Base-by-base conservation (phyloP, 148 eudicot genomes). In the Camellia granthamiana region DNA sequence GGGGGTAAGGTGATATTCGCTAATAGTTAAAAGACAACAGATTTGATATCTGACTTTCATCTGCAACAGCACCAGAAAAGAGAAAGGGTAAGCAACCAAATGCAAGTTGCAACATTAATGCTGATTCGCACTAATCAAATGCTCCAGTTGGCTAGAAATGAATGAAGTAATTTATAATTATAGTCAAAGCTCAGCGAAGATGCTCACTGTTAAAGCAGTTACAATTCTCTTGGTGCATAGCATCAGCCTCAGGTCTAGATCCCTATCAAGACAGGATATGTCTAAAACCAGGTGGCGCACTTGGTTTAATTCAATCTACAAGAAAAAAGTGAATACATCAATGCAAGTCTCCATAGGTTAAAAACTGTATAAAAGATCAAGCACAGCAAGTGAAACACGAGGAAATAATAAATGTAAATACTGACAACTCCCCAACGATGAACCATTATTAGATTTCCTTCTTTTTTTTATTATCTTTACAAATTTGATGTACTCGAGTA, bases 241-340 rank as follows among this genome's bases (percentile, higher is more conserved):
- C 84, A 76, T 69, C 21, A 81, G 71, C 62, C 84, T 81, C 80
- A 81, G 42, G 62, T 81, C 80, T 23, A 76, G 62, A 23, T 71
- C 52, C 70, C 41, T 81, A 70, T 23, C 80, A 69, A 77, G 80
- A 52, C 84, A 81, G 38, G 76, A 76, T 56, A 76, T 23, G 67
- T 81, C 84, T 19, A 66, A 79, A 46, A 77, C 84, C 56, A 76
- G 44, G 52, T 81, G 80, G 61, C 84, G 84, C 60, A 76, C 18
- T 41, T 44, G 47, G 58, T 62, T 69, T 42, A 69, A 43, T 46
- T 68, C 76, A 69, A 76, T 46, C 84, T 81, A 46, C 43, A 61
- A 46, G 59, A 72, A 47, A 72, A 52, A 72, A 7, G 9, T 18
- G 30, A n/a, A 4, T n/a, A 63, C 4, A 63, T 63, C 23, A 63